Base-by-base conservation (phyloP, 352 stramenopile genomes). In the Globisporangium uncinulatum region DNA sequence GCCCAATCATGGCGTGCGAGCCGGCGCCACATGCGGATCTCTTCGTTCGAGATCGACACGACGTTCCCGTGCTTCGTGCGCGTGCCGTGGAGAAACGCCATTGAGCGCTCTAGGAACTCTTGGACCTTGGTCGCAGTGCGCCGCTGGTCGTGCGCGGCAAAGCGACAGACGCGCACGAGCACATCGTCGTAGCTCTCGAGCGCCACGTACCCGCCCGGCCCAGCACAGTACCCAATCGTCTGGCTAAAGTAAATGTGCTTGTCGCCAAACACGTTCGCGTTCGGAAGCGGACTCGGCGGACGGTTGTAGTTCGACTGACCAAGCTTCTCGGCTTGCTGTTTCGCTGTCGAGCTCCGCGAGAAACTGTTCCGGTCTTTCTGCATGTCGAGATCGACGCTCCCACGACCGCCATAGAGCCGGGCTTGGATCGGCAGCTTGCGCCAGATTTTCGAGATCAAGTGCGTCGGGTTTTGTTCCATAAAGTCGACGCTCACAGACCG, bases 161-260 rank as follows among this genome's bases (percentile, higher is more conserved):
- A 91, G 36, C 68, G 66, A 51, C 79, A 87, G 51, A 91, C 81
- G 13, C 81, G 78, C 44, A 88, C 81, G 3, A 91, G 56, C 48
- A 89, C 74, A 50, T 91, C 81, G 53, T 91, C 81, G 54, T 91
- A 91, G 62, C 67, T 87, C 61, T 91, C 81, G n/a, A 89, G 44
- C 7, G 65, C 70, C 7, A 72, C 64, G 63, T 87, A 87, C 0
- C 51, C 62, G 6, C 62, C 70, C 0, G 72, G 59, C 20, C 61
- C 32, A 17, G 72, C 67, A 4, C 76, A 64, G 14, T 61, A 70
- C 21, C 31, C 44, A 3, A 65, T 54, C 29, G 54, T 45, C 48
- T 69, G 55, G 41, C 53, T 61, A 32, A 71, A 71, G 21, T 51
- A 56, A 41, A 71, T 61, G 50, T 71, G 59, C 7, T 66, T 66